A percentile compares a stretch with the other conserved stretches of the same genome.
These are phyloP conservation scores for Citrus medica DNA, from an alignment of 345 rosid genomes.

Conservation along the genomic window DNA sequence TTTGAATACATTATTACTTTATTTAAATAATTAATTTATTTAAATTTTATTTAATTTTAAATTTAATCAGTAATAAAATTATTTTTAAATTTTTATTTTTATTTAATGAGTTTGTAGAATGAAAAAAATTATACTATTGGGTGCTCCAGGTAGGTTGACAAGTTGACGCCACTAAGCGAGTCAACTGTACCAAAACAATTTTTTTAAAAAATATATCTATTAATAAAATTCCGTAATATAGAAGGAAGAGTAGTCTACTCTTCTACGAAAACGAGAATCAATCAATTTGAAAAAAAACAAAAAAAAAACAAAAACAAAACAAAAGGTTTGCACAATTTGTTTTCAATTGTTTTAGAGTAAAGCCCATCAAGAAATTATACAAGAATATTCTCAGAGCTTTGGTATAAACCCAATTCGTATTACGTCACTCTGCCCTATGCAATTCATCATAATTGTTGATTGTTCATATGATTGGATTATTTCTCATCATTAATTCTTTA, in stretches of 20 bases:
- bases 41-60: no score
- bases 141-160: no score
- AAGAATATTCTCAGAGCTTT: constrained; percentile 9
- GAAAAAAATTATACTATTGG: no score
- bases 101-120: no score
- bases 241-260: not conserved
- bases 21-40: no score
- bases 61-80: no score
- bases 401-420: not conserved
- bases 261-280: not conserved
- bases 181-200: no score
- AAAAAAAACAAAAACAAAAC: not conserved
- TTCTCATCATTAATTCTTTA: not conserved
- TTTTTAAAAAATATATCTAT: no score
- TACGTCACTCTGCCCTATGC: not conserved
- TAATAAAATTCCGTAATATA: no score
- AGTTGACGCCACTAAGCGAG: no score
- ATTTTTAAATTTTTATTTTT: no score
- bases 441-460: not conserved
- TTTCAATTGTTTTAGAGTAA: not conserved
- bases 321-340: not conserved
- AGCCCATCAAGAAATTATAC: constrained; percentile 1
- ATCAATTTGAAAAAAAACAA: not conserved
- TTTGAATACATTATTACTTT: no score
- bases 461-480: not conserved